Percentiles rank a stretch among this genome's conserved stretches.
Conservation (phyloP, 176 grass and related monocot genomes). For the Lolium multiflorum region DNA sequence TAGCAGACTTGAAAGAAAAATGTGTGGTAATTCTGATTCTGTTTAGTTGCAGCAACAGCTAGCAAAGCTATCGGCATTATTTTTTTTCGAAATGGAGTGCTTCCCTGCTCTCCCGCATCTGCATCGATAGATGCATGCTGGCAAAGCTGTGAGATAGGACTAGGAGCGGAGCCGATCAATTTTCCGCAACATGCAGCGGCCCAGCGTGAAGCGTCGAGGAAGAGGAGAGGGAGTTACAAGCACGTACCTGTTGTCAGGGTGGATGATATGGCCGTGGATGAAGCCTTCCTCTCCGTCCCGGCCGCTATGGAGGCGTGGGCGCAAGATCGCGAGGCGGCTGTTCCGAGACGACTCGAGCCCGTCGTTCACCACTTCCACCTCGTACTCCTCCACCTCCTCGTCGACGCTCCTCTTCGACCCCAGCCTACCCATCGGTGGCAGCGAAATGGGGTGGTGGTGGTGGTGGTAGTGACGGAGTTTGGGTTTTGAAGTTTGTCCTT, state of each 20-base stretch:
- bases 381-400: slow-evolving; percentile 55
- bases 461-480: background rate
- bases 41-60: no score
- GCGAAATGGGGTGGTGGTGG: background rate
- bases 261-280: slow-evolving; percentile 59
- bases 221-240: no score
- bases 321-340: slow-evolving; percentile 54
- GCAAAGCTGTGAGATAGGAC: no score
- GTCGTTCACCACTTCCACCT: slow-evolving; percentile 67
- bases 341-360: slow-evolving; percentile 50
- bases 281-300: background rate
- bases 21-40: no score
- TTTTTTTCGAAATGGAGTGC: no score
- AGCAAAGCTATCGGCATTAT: no score
- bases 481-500: background rate
- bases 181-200: no score
- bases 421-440: background rate
- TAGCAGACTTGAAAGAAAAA: no score
- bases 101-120: no score
- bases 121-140: no score
- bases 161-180: no score
- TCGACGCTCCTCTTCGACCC: slow-evolving; percentile 35
- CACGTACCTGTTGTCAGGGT: slow-evolving; percentile 65
- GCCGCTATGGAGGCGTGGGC: slow-evolving; percentile 19
- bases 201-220: no score